These are phyloP conservation scores for Malania oleifera DNA, from an alignment of 164 flowering plant genomes.

Conservation along the genomic window DNA sequence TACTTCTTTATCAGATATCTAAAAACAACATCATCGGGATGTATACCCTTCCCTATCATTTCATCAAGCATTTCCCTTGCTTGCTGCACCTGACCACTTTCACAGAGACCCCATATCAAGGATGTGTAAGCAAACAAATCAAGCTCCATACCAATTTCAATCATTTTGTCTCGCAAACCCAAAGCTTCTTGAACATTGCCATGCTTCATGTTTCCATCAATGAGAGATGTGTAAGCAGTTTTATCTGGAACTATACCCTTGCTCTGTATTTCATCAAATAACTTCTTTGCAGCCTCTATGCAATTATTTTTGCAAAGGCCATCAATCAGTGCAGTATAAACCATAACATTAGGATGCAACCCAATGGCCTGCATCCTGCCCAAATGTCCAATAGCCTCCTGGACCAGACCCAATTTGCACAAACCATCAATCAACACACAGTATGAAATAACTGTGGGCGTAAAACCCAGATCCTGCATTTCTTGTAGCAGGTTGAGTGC, in stretches of 20 bases:
- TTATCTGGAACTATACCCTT: slow-evolving; percentile 56
- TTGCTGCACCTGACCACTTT: slow-evolving; percentile 38
- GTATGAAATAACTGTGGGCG: slow-evolving; percentile 61
- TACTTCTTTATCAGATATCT: slow-evolving; percentile 48
- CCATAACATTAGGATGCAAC: slow-evolving; percentile 53
- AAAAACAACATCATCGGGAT: slow-evolving; percentile 68
- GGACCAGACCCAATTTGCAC: slow-evolving; percentile 57
- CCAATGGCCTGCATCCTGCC: slow-evolving; percentile 35
- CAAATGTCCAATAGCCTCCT: slow-evolving; percentile 58
- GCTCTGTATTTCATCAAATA: slow-evolving; percentile 55
- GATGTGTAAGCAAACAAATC: slow-evolving; percentile 70
- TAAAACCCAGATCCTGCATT: slow-evolving; percentile 48
- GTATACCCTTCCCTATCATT: slow-evolving; percentile 62
- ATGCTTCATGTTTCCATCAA: slow-evolving; percentile 67
- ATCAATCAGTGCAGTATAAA: slow-evolving; percentile 70
- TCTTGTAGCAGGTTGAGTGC: slow-evolving; percentile 53
- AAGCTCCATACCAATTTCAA: slow-evolving; percentile 49
- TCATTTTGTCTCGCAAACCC: slow-evolving; percentile 43
- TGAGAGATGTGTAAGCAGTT: slow-evolving; percentile 59
- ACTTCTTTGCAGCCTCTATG: slow-evolving; percentile 47
- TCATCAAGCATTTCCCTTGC: slow-evolving; percentile 55
- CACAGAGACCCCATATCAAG: slow-evolving; percentile 60
- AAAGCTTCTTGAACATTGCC: slow-evolving; percentile 65
- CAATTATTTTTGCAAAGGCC: slow-evolving; percentile 57
- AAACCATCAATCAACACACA: slow-evolving; percentile 70